Evolutionary conservation across 495 filamentous ascomycete genomes (phyloP).

Genomic region (Neurospora sp.): DNA sequence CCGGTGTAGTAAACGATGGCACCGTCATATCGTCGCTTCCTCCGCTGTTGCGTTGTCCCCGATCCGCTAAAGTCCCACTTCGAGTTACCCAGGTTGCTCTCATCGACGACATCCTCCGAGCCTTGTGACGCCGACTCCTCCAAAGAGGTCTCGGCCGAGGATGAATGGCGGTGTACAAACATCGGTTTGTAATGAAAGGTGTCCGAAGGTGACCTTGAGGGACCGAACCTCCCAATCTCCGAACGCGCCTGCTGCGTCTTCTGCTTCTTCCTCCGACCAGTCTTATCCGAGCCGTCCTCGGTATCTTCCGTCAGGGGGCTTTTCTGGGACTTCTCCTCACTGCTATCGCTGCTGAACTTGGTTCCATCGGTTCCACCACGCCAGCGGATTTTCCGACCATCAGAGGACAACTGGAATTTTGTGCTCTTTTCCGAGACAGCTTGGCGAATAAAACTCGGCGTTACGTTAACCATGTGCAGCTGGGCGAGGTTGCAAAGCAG

Average conservation of each 20-base stretch:
- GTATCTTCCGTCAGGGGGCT: constrained; percentile 33
- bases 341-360: constrained; percentile 46
- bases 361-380: constrained; percentile 53
- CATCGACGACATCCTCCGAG: constrained; percentile 19
- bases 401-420: constrained; percentile 61
- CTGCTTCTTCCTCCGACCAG: constrained; percentile 28
- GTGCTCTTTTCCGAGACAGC: constrained; percentile 55
- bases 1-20: constrained; percentile 75
- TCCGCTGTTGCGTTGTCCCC: constrained; percentile 28
- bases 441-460: constrained; percentile 57
- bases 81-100: constrained; percentile 29
- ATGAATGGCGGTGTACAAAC: constrained; percentile 38
- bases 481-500: constrained; percentile 72
- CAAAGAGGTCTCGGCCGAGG: constrained; percentile 33
- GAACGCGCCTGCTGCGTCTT: constrained; percentile 18
- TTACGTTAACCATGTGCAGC: constrained; percentile 68
- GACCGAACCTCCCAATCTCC: constrained; percentile 21
- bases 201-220: constrained; percentile 26
- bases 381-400: constrained; percentile 69
- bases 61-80: constrained; percentile 33
- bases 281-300: constrained; percentile 23
- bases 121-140: constrained; percentile 26
- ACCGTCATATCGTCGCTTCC: constrained; percentile 45
- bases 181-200: constrained; percentile 56
- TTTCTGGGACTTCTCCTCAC: constrained; percentile 30